Evolutionary conservation across 805 yeast species (phyloP).

Genomic region (Maudiozyma pseudohumilis): DNA sequence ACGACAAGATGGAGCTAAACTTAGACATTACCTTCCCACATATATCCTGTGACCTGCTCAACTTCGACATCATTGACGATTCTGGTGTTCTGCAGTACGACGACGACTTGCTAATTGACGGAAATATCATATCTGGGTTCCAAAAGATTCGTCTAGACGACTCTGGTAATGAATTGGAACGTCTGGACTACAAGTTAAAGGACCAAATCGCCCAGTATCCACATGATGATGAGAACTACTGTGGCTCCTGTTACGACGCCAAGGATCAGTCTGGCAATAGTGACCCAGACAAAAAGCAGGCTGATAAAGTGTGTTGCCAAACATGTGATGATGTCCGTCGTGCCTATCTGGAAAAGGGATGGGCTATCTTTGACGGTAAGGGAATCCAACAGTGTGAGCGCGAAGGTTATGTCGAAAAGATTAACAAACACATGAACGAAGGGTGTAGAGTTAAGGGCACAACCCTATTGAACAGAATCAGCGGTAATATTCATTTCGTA

Average conservation of each 20-base stretch:
- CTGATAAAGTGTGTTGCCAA: slow-evolving; percentile 62
- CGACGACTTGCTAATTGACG: slow-evolving; percentile 30
- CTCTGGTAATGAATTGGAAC: slow-evolving; percentile 43
- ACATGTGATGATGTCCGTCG: slow-evolving; percentile 69
- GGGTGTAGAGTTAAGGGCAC: slow-evolving; percentile 85
- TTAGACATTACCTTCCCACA: slow-evolving; percentile 75
- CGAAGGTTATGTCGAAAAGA: slow-evolving; percentile 67
- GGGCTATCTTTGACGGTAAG: slow-evolving; percentile 88
- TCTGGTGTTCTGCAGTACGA: slow-evolving; percentile 77
- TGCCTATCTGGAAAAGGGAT: slow-evolving; percentile 67
- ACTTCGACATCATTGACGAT: slow-evolving; percentile 80
- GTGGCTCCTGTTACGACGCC: slow-evolving; percentile 92
- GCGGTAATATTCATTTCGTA: slow-evolving; percentile 90
- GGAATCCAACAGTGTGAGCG: slow-evolving; percentile 83
- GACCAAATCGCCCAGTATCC: slow-evolving; percentile 69
- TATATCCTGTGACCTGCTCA: slow-evolving; percentile 73
- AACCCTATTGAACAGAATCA: slow-evolving; percentile 70
- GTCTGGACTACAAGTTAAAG: slow-evolving; percentile 39
- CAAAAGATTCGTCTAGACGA: slow-evolving; percentile 48
- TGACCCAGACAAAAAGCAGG: slow-evolving; percentile 17
- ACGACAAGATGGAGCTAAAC: slow-evolving; percentile 64
- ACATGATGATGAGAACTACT: slow-evolving; percentile 58
- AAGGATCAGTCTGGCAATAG: slow-evolving; percentile 44
- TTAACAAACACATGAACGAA: slow-evolving; percentile 54
- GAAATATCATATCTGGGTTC: no score